These are phyloP conservation scores for Russula foetens DNA, from an alignment of 768 basidiomycete species.

Conservation along the genomic window DNA sequence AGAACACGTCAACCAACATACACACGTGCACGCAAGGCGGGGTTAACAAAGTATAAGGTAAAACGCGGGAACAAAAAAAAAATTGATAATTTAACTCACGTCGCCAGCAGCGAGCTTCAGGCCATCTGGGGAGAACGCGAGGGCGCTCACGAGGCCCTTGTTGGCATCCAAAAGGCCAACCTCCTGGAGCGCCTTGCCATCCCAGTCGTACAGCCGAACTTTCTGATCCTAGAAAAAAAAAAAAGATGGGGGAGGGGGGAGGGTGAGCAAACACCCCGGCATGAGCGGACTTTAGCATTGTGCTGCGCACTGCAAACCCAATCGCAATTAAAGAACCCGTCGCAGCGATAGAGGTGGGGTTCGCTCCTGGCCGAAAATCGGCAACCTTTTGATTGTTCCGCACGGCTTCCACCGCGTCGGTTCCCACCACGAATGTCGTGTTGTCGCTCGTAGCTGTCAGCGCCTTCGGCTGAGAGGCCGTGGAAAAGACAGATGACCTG, in stretches of 20 bases:
- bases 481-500: conserved; percentile 46
- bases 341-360: conserved; percentile 51
- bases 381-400: conserved; percentile 61
- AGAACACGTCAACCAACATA: not conserved
- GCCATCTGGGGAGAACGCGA: conserved; percentile 79
- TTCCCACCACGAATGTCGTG: conserved; percentile 58
- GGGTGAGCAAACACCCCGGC: conserved; percentile 10
- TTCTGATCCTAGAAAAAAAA: conserved; percentile 51
- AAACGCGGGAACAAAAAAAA: too few species aligned
- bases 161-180: conserved; percentile 53
- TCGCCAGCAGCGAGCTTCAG: conserved; percentile 74
- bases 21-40: not conserved
- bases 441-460: conserved; percentile 52
- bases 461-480: conserved; percentile 58
- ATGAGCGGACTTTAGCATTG: conserved; percentile 6
- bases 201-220: conserved; percentile 66
- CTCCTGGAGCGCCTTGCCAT: conserved; percentile 54
- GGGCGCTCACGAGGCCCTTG: conserved; percentile 57
- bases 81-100: conserved; percentile 44
- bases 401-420: conserved; percentile 54
- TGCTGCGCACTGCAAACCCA: conserved; percentile 57
- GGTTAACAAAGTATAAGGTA: too few species aligned
- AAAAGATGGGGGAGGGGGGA: not conserved
- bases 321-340: conserved; percentile 50
- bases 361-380: conserved; percentile 43